A percentile compares a stretch with the other conserved stretches of the same genome.
phyloP scores from a whole-genome alignment of 495 filamentous ascomycete genomes.

The Trichocladium uniseriatum region DNA sequence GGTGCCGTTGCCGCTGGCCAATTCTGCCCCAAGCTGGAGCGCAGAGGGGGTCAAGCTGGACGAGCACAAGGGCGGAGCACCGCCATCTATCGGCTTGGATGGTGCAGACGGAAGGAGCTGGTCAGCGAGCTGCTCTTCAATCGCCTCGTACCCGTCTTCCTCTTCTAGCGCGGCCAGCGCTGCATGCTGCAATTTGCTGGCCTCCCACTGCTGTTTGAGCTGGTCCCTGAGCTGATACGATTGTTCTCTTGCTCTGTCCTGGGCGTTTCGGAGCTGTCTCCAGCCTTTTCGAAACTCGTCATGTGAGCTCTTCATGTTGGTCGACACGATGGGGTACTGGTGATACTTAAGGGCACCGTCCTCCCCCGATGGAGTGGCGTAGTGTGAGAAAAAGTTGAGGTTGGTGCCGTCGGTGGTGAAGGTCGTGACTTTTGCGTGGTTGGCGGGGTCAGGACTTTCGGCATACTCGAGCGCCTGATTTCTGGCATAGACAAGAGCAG shows the following conservation, averaged over 20 bases:
- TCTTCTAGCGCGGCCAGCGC: too few relatives aligned
- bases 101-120: too few relatives aligned
- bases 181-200: too few relatives aligned
- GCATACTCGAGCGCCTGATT: constrained; percentile 22
- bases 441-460: constrained; percentile 19
- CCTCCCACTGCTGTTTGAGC: too few relatives aligned
- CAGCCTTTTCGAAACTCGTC: constrained; percentile 13
- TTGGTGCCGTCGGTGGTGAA: constrained; percentile 28
- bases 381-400: constrained; percentile 28
- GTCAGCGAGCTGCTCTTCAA: too few relatives aligned
- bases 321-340: constrained; percentile 18
- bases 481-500: constrained; percentile 25
- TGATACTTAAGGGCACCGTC: constrained; percentile 26
- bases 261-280: constrained; percentile 19
- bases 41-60: too few relatives aligned
- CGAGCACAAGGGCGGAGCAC: too few relatives aligned
- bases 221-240: constrained; percentile 18
- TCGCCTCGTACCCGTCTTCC: too few relatives aligned
- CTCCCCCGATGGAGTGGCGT: constrained; percentile 18
- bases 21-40: too few relatives aligned
- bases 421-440: constrained; percentile 24
- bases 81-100: too few relatives aligned
- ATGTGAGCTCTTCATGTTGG: constrained; percentile 13
- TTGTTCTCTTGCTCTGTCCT: constrained; percentile 19
- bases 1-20: too few relatives aligned